These are phyloP conservation scores for Adansonia gregorii DNA, from an alignment of 441 rosid species.

Conservation along the genomic window DNA sequence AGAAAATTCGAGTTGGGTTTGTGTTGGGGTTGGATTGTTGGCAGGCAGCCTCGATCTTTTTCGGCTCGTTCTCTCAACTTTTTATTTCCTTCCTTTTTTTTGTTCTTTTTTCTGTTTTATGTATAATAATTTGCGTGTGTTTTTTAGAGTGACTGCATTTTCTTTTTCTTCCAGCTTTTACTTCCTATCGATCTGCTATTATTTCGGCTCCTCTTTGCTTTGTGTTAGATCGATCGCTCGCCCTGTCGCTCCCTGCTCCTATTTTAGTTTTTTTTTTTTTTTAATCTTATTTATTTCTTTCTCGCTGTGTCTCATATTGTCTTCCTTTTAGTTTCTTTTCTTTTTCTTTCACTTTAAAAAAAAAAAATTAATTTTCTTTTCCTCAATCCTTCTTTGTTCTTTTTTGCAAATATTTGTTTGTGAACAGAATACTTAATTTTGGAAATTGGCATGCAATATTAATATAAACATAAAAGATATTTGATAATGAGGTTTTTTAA, in stretches of 20 bases:
- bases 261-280: background rate
- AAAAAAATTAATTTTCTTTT: too few relatives aligned
- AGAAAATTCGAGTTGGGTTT: constrained; percentile 35
- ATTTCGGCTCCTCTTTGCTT: constrained; percentile 1
- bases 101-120: background rate
- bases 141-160: background rate
- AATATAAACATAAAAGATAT: too few relatives aligned
- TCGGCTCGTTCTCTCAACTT: background rate
- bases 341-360: too few relatives aligned
- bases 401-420: too few relatives aligned
- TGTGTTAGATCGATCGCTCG: background rate
- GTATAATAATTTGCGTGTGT: background rate
- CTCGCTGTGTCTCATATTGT: too few relatives aligned
- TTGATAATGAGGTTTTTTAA: too few relatives aligned
- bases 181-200: background rate
- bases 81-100: background rate
- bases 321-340: too few relatives aligned
- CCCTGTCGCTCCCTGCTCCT: background rate
- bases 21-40: constrained; percentile 7
- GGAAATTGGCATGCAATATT: too few relatives aligned
- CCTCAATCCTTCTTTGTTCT: too few relatives aligned
- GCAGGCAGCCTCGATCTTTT: background rate
- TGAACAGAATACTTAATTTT: too few relatives aligned
- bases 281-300: too few relatives aligned
- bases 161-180: background rate